phyloP scores from a whole-genome alignment of 768 basidiomycete species.

The Leccinum rimulosum region DNA sequence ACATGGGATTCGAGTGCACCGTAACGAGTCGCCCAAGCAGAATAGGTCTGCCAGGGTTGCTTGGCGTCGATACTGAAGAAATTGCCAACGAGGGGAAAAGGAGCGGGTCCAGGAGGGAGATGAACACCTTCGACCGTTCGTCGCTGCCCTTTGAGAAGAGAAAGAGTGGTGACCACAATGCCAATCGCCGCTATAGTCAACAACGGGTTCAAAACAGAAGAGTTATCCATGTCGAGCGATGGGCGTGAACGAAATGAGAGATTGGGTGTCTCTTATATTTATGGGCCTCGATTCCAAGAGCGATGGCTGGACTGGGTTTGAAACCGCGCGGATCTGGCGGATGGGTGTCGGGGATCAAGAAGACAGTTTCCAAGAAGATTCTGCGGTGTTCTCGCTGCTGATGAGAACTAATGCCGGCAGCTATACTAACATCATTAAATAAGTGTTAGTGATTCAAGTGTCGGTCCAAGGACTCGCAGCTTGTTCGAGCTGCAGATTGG shows the following conservation, averaged over 20 bases:
- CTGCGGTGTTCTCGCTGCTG: not conserved
- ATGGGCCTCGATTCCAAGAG: not conserved
- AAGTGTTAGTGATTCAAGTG: not conserved
- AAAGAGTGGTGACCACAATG: not conserved
- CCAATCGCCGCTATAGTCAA: conserved; percentile 1
- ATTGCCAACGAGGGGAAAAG: conserved; percentile 19
- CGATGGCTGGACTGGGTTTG: not conserved
- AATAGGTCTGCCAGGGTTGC: conserved; percentile 20
- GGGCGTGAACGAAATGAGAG: not conserved
- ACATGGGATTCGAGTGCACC: conserved; percentile 4
- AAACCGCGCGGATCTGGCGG: not conserved
- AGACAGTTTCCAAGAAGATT: not conserved
- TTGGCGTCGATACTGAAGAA: conserved; percentile 14
- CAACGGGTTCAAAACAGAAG: not conserved
- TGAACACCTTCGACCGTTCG: not conserved
- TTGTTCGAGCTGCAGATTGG: not conserved
- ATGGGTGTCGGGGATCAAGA: not conserved
- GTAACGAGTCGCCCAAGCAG: conserved; percentile 18
- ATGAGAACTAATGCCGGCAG: not conserved
- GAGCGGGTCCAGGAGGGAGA: conserved; percentile 18
- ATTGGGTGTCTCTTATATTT: not conserved
- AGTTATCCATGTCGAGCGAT: not conserved
- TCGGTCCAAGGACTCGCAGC: not conserved
- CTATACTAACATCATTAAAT: not conserved
- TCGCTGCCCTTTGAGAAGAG: conserved; percentile 4